Evolutionary conservation across 805 yeast genomes (phyloP), one percentile per base, ranked within the genome.

Genomic region (Maudiozyma saulgeensis): DNA sequence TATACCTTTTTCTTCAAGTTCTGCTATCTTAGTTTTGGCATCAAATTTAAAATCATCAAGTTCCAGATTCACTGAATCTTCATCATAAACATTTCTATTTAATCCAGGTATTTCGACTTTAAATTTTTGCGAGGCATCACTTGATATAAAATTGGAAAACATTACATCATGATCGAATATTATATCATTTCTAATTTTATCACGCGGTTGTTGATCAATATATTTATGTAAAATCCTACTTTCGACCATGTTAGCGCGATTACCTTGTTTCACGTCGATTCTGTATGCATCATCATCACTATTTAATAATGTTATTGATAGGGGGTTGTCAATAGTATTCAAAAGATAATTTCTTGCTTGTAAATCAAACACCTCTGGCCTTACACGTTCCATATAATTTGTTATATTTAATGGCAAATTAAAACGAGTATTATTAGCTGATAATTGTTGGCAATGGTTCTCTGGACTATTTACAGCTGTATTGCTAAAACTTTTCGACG

Each of bases 291-390:
- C 43, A 16, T 39, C 46, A 46, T 54, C 57, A 3, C 53, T 41
- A 37, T 62, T 52, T 43, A 64, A 34, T 3, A 64, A 44, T 9
- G 67, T 58, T 13, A 66, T 12, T 0, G 68, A 64, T 18, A 61
- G 13, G 2, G 69, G 69, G 35, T 54, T 54, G 4, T 35, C 23
- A 19, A 45, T 28, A 7, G 54, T 44, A 43, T 58, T 50, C 7
- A 63, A 41, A 9, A 66, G 28, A 50, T 52, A 49, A 38, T 60
- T 53, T 44, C 61, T 56, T 2, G 68, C 63, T 34, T 64, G 68
- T 25, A 64, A 46, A 35, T 57, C 53, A 46, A 60, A 66, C 25
- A 64, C 67, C 49, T 66, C 69, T 3, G 66, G 63, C 48, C 69
- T 56, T 6, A 60, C 53, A 11, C 53, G 54, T n/a, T 53, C 60